Conservation (phyloP, 2,329 filamentous ascomycete genomes). For the Aureobasidium sp. region DNA sequence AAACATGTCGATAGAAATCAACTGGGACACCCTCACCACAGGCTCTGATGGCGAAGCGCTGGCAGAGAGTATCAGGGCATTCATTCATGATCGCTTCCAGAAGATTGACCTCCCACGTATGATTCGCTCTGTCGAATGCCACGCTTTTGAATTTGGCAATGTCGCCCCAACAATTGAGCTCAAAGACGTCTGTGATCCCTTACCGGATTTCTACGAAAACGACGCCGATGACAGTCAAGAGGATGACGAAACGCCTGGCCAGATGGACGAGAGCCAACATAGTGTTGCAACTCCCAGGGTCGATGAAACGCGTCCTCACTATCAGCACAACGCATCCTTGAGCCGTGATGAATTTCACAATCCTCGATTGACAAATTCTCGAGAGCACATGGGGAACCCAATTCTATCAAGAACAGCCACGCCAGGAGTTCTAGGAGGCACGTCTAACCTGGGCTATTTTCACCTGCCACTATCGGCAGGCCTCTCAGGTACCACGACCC, state of each 20-base stretch:
- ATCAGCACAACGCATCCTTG: not conserved
- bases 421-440: conserved; percentile 58
- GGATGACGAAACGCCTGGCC: conserved; percentile 20
- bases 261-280: not conserved
- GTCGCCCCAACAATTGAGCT: conserved; percentile 79
- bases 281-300: not conserved
- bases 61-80: conserved; percentile 78
- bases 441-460: conserved; percentile 73
- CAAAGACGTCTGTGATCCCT: conserved; percentile 92
- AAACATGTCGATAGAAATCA: conserved; percentile 91
- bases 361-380: conserved; percentile 9
- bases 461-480: conserved; percentile 65
- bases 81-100: conserved; percentile 95
- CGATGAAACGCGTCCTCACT: not conserved
- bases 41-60: conserved; percentile 80
- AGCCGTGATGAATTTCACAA: conserved; percentile 11
- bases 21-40: conserved; percentile 87
- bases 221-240: conserved; percentile 56
- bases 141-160: conserved; percentile 85
- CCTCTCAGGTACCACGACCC: conserved; percentile 68
- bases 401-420: conserved; percentile 39
- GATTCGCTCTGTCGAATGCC: conserved; percentile 91
- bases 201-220: conserved; percentile 93
- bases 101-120: conserved; percentile 84
- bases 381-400: conserved; percentile 21